Conservation (phyloP, 2,329 filamentous ascomycete genomes). For the Phoma sp. region DNA sequence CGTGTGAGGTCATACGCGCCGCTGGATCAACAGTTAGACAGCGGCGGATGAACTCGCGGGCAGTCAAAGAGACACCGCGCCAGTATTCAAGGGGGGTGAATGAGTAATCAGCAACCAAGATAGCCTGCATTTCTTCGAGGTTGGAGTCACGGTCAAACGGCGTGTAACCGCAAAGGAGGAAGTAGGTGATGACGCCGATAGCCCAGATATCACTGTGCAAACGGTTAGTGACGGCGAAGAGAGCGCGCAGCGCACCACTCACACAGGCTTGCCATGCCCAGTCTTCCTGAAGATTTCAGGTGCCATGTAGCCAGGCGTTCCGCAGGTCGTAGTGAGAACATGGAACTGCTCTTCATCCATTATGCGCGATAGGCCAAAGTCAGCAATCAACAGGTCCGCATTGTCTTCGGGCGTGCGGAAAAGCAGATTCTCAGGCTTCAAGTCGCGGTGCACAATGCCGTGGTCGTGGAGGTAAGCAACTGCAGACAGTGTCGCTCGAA, state of each 20-base stretch:
- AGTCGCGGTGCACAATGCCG: constrained; percentile 95
- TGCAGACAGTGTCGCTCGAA: constrained; percentile 93
- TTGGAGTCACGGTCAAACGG: constrained; percentile 97
- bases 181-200: constrained; percentile 98
- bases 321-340: constrained; percentile 95
- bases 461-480: constrained; percentile 98
- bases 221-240: constrained; percentile 16
- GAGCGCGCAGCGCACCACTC: constrained; percentile 30
- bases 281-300: constrained; percentile 99
- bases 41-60: constrained; percentile 88
- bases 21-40: constrained; percentile 91
- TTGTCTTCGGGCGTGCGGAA: constrained; percentile 98
- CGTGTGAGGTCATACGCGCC: constrained; percentile 89
- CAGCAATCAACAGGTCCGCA: constrained; percentile 92
- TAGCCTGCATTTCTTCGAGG: constrained; percentile 99
- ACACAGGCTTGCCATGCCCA: constrained; percentile 95
- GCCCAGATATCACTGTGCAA: constrained; percentile 83
- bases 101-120: constrained; percentile 92
- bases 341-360: constrained; percentile 99
- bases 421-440: constrained; percentile 96
- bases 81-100: constrained; percentile 96
- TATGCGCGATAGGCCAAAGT: constrained; percentile 93
- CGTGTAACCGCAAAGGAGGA: constrained; percentile 95
- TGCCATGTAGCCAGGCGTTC: constrained; percentile 98
- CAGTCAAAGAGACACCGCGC: constrained; percentile 83